Conservation (phyloP, 148 eudicot genomes). For the Arbutus unedo region DNA sequence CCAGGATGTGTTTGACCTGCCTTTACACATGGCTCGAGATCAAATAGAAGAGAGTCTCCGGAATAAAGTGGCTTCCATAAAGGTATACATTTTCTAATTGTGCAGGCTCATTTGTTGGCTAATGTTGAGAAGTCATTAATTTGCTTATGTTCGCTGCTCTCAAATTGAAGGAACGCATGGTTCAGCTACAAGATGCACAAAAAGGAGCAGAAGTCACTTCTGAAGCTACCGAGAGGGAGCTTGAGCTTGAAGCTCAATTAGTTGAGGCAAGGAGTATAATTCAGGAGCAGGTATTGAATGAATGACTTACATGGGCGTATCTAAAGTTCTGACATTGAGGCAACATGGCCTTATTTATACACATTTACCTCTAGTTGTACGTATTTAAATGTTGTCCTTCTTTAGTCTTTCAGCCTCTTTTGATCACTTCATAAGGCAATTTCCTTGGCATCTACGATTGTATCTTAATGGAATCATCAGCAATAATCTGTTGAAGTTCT, state of each 20-base stretch:
- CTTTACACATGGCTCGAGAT: slow-evolving; percentile 93
- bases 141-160: slow-evolving; percentile 18
- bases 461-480: neutral
- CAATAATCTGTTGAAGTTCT: neutral
- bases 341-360: neutral
- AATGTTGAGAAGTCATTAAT: slow-evolving; percentile 7
- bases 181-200: slow-evolving; percentile 92
- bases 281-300: slow-evolving; percentile 86
- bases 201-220: slow-evolving; percentile 85
- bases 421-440: neutral
- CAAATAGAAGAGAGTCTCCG: slow-evolving; percentile 97
- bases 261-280: slow-evolving; percentile 99
- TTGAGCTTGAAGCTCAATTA: slow-evolving; percentile 97
- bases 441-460: neutral
- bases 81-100: slow-evolving; percentile 39
- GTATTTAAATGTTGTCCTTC: neutral
- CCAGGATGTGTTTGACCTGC: slow-evolving; percentile 98
- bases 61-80: slow-evolving; percentile 84
- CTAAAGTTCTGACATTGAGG: neutral
- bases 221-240: slow-evolving; percentile 95
- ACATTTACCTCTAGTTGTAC: neutral
- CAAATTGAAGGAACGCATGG: slow-evolving; percentile 72
- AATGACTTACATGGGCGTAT: neutral
- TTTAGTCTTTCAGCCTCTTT: neutral
- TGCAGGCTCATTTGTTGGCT: neutral